Conservation (phyloP, 108 stramenopile genomes). For the Cyclotella sp. region DNA sequence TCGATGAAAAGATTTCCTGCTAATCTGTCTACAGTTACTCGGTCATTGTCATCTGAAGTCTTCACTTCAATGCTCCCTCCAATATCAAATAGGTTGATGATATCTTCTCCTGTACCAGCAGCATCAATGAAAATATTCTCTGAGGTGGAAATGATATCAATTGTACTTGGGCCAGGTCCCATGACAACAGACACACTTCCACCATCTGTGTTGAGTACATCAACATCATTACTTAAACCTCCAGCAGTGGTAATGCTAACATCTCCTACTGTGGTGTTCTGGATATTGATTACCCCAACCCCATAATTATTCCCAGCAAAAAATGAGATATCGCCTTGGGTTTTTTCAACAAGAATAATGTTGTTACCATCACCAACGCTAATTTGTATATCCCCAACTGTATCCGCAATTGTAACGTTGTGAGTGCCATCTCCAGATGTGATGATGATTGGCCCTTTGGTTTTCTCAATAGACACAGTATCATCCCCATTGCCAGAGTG, state of each 20-base stretch:
- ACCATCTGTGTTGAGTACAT: background rate
- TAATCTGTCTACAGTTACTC: background rate
- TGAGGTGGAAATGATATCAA: background rate
- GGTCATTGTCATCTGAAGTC: conserved; percentile 12
- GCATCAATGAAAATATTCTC: background rate
- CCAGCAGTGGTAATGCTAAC: background rate
- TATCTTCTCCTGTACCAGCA: background rate
- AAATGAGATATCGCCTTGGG: background rate
- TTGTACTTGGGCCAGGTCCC: background rate
- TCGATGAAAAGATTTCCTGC: conserved; percentile 18
- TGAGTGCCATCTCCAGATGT: background rate
- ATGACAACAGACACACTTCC: conserved; percentile 3
- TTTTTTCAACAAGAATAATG: background rate
- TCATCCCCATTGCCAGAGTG: conserved; percentile 10
- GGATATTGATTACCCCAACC: background rate
- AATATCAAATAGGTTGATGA: background rate
- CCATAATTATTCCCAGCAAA: background rate
- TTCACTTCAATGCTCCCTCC: conserved; percentile 15
- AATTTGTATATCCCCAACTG: background rate
- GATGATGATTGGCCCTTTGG: background rate
- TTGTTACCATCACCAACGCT: background rate
- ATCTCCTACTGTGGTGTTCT: background rate
- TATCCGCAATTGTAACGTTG: background rate
- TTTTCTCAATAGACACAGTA: background rate
- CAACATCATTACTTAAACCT: conserved; percentile 11